phyloP scores from a whole-genome alignment of 441 rosid species.

The Populus tomentosa region DNA sequence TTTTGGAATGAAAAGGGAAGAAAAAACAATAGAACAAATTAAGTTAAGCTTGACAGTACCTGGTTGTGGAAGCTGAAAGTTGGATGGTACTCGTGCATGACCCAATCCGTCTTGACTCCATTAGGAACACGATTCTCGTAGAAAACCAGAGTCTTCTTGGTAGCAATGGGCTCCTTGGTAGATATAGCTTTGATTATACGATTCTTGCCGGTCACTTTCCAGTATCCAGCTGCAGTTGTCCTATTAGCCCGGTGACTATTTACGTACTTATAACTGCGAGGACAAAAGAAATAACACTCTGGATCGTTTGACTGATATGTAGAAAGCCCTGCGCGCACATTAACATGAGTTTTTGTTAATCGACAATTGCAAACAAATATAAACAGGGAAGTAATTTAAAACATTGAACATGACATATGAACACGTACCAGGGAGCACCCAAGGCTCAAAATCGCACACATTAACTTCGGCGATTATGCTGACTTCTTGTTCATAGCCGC shows the following conservation, averaged over 20 bases:
- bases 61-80: background rate
- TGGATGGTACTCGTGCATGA: constrained; percentile 50
- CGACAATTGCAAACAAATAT: background rate
- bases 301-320: constrained; percentile 4
- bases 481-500: constrained; percentile 22
- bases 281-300: constrained; percentile 22
- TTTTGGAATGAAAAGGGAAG: background rate
- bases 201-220: no score
- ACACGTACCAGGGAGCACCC: constrained; percentile 42
- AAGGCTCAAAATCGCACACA: constrained; percentile 47
- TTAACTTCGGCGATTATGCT: constrained; percentile 29
- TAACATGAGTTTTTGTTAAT: background rate
- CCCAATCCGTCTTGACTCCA: constrained; percentile 39
- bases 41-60: constrained; percentile 1
- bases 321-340: background rate
- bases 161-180: no score
- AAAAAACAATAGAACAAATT: background rate
- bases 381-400: constrained; percentile 23
- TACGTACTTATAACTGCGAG: no score
- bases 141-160: no score
- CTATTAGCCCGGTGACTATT: no score
- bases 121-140: constrained; percentile 20
- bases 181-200: no score
- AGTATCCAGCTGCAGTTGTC: no score
- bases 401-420: constrained; percentile 6